Evolutionary conservation across 192 early-diverging fungal species (phyloP).

Genomic region (Backusella mclennaniae): DNA sequence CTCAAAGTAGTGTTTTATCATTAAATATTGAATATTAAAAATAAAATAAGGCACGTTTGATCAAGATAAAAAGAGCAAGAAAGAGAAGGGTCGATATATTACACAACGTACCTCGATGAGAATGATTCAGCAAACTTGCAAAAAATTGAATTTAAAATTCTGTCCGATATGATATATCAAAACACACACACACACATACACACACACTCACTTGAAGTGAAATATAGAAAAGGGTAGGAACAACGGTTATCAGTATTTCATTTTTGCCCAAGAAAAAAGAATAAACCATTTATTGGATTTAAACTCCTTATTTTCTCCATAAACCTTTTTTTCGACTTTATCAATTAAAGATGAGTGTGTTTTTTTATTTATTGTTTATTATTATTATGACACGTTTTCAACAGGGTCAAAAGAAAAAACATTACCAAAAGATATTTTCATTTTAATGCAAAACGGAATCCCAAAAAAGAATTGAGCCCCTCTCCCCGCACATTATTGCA

Average conservation of each 20-base stretch:
- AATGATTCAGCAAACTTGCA: not conserved
- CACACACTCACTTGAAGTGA: not conserved
- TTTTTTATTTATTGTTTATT: not conserved
- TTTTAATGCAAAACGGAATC: not conserved
- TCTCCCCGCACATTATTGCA: not conserved
- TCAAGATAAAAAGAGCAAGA: not conserved
- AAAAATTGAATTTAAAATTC: no score
- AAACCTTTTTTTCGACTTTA: not conserved
- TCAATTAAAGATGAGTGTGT: not conserved
- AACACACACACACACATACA: not conserved
- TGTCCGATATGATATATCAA: not conserved
- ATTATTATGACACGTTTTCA: not conserved
- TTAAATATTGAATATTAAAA: not conserved
- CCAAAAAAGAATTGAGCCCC: not conserved
- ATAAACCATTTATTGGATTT: not conserved
- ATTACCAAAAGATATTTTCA: not conserved
- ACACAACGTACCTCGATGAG: not conserved
- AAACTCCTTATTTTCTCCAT: not conserved
- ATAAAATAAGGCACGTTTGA: not conserved
- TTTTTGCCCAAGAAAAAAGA: not conserved
- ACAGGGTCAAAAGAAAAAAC: not conserved
- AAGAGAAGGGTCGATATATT: not conserved
- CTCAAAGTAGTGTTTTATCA: not conserved
- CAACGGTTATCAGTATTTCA: not conserved
- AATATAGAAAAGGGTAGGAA: not conserved